A percentile compares a stretch with the other conserved stretches of the same genome.
Conservation (phyloP, 108 stramenopile species). For the Cyclotella kingstonii region DNA sequence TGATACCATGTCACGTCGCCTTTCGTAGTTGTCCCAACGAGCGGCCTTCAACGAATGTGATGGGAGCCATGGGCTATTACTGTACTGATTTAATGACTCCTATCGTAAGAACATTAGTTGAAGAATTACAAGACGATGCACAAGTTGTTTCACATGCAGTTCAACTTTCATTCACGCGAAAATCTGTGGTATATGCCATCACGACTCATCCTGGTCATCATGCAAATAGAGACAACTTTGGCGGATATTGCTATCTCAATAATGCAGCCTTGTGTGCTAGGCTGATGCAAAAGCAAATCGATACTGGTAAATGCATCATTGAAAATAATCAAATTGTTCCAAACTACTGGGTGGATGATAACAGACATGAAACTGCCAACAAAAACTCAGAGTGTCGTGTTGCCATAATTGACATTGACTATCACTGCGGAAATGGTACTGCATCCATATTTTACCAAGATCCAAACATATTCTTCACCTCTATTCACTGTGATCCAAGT, state of each 20-base stretch:
- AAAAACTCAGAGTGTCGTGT: slow-evolving; percentile 53
- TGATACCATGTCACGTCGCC: slow-evolving; percentile 35
- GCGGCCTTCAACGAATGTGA: slow-evolving; percentile 61
- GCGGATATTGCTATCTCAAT: slow-evolving; percentile 85
- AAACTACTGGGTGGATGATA: slow-evolving; percentile 17
- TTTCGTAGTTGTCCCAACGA: slow-evolving; percentile 37
- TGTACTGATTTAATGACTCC: slow-evolving; percentile 75
- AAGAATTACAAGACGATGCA: slow-evolving; percentile 66
- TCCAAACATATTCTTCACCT: slow-evolving; percentile 58
- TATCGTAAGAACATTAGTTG: slow-evolving; percentile 45
- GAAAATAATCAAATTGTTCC: slow-evolving; percentile 1
- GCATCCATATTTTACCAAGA: slow-evolving; percentile 74
- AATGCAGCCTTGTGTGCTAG: slow-evolving; percentile 63
- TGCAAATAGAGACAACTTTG: slow-evolving; percentile 66
- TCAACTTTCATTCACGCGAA: slow-evolving; percentile 20
- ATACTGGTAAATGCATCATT: slow-evolving; percentile 2
- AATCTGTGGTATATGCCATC: slow-evolving; percentile 52
- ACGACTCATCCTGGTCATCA: slow-evolving; percentile 86
- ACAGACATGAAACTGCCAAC: slow-evolving; percentile 5
- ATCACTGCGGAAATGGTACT: slow-evolving; percentile 81
- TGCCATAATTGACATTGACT: slow-evolving; percentile 60
- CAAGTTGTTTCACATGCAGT: slow-evolving; percentile 48
- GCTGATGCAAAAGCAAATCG: slow-evolving; percentile 43
- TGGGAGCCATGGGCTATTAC: slow-evolving; percentile 78
- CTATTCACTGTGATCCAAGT: slow-evolving; percentile 78